phyloP scores from a whole-genome alignment of 1,284 basidiomycete species.

The Inonotus hispidus region DNA sequence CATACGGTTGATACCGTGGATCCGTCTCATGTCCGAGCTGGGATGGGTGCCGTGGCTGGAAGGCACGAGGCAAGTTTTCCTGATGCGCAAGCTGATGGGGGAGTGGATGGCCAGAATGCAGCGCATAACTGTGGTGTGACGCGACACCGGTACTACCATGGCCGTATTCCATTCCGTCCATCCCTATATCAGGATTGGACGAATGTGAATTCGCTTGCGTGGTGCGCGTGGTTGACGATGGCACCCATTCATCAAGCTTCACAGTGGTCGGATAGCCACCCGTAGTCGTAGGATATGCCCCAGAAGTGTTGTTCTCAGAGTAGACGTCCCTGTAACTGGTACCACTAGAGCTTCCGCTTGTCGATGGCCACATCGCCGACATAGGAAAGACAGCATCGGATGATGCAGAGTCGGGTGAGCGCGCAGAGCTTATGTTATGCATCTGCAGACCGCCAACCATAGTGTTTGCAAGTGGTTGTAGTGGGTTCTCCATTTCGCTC shows the following conservation, averaged over 20 bases:
- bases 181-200: conserved; percentile 14
- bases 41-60: not conserved
- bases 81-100: conserved; percentile 1
- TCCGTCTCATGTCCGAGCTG: not conserved
- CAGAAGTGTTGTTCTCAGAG: not conserved
- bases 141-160: conserved; percentile 5
- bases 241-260: conserved; percentile 11
- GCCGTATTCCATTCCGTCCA: conserved; percentile 19
- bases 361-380: not conserved
- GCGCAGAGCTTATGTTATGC: not conserved
- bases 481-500: not conserved
- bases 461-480: not conserved
- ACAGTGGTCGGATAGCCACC: conserved; percentile 5
- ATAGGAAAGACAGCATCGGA: not conserved
- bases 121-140: conserved; percentile 7
- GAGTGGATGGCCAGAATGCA: conserved; percentile 5
- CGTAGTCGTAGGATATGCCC: not conserved
- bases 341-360: not conserved
- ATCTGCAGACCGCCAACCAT: not conserved
- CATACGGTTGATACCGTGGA: not conserved
- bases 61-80: not conserved
- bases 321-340: not conserved
- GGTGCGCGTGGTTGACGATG: conserved; percentile 9
- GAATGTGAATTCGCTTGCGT: conserved; percentile 16
- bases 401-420: not conserved